A percentile compares a stretch with the other conserved stretches of the same genome.
Conservation (phyloP, 805 yeast species). For the Kuraishia piskuri region DNA sequence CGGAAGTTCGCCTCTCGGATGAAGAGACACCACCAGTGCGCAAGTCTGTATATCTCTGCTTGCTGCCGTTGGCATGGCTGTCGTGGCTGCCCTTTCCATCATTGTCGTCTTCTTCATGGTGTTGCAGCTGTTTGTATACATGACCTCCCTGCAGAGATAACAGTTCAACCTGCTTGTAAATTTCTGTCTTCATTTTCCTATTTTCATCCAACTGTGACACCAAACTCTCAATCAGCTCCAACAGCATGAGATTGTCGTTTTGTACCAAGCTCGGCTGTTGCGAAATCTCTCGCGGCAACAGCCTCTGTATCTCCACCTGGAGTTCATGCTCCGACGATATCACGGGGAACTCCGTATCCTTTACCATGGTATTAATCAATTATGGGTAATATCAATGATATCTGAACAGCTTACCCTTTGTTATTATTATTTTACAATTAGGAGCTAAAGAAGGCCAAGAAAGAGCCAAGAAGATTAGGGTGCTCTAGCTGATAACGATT, state of each 20-base stretch:
- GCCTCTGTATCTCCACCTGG: neutral
- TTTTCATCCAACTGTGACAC: conserved; percentile 2
- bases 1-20: neutral
- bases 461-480: too few species aligned
- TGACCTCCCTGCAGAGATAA: conserved; percentile 1
- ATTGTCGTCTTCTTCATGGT: too few species aligned
- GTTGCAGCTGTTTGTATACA: neutral
- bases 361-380: too few species aligned
- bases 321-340: neutral
- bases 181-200: conserved; percentile 3
- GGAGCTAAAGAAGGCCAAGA: too few species aligned
- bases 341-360: neutral
- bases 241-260: conserved; percentile 7
- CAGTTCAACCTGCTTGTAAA: conserved; percentile 4
- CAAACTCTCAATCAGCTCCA: conserved; percentile 5
- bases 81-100: neutral
- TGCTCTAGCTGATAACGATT: neutral
- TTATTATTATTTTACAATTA: too few species aligned
- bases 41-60: neutral
- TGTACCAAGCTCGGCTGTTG: conserved; percentile 1
- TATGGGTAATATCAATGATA: neutral
- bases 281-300: neutral
- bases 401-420: neutral
- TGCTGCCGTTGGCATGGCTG: neutral
- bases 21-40: neutral